Base-by-base conservation (phyloP, 768 basidiomycete species). In the Termitomyces heimii region DNA sequence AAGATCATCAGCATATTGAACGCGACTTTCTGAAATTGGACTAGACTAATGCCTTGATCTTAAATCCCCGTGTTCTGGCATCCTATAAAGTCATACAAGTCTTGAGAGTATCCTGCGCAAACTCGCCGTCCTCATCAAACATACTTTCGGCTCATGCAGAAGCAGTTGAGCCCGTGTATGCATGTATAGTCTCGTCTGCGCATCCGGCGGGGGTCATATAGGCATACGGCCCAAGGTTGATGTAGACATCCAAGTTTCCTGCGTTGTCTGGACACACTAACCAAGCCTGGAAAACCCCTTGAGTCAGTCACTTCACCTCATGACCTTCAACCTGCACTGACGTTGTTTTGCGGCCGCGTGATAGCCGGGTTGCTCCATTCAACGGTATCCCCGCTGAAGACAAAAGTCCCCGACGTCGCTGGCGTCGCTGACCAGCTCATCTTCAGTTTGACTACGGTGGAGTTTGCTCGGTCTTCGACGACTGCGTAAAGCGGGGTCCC, bases 141-240 rank as follows among this genome's bases (percentile, higher is more conserved):
- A 13, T 9, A 16, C 45, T 37, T 26, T 26, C 22, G 22, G 22
- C 13, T 55, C 31, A 61, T 26, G 71, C 63, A n/a, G 70, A 72
- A 13, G 79, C 75, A n/a, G 76, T 80, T 6, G 80, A 66, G 9
- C 81, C 82, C 3, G 81, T 84, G 67, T 83, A 85, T 6, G 79
- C 82, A 62, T 84, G 78, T 60, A 85, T 78, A 1, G 82, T 84
- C 67, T 83, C 73, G 62, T 83, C 82, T 2, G 80, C 77, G 62
- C 81, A 83, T 14, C 83, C 83, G 48, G 82, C 69, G 2, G 84
- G 83, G 1, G 84, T 85, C 68, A 74, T 67, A 65, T 82, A 84
- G 31, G 63, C 70, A 61, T 82, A 83, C 12, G 77, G 64, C 2
- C 82, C 83, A 24, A 84, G 75, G 67, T 85, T 84, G 64, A 84